Conservation (phyloP, 305 asterid species). For the Andrographis paniculata region DNA sequence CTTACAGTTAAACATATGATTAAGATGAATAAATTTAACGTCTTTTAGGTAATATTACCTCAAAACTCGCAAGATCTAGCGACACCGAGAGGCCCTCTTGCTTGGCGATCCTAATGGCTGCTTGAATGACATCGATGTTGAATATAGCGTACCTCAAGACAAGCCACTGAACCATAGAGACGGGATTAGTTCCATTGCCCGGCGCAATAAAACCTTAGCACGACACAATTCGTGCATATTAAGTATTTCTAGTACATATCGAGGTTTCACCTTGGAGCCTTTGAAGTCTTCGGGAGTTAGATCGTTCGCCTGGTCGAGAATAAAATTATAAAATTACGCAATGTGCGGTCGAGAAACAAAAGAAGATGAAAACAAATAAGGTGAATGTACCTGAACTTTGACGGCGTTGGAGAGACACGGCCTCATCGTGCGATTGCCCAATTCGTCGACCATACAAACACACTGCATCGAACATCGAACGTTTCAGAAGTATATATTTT, state of each 20-base stretch:
- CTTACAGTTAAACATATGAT: too few relatives aligned
- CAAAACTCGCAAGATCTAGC: slow-evolving; percentile 93
- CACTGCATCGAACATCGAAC: slow-evolving; percentile 47
- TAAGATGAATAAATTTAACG: too few relatives aligned
- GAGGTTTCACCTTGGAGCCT: slow-evolving; percentile 77
- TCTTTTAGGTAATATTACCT: slow-evolving; percentile 61
- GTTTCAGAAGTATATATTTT: too few relatives aligned
- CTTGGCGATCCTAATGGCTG: slow-evolving; percentile 77
- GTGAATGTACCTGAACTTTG: slow-evolving; percentile 71
- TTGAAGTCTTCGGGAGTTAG: slow-evolving; percentile 60
- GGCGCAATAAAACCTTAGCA: too few relatives aligned
- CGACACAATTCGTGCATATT: too few relatives aligned
- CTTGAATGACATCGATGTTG: slow-evolving; percentile 60
- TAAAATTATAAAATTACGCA: slow-evolving; percentile 15
- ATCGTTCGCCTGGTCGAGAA: slow-evolving; percentile 66
- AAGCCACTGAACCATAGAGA: slow-evolving; percentile 65
- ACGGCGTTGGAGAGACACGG: slow-evolving; percentile 83
- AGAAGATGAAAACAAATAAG: neutral
- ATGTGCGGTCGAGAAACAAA: neutral
- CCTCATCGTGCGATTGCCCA: slow-evolving; percentile 93
- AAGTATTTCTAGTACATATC: too few relatives aligned
- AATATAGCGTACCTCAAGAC: slow-evolving; percentile 75
- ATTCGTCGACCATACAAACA: slow-evolving; percentile 90
- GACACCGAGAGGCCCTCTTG: slow-evolving; percentile 87
- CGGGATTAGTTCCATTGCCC: neutral